Base-by-base conservation (phyloP, 495 filamentous ascomycete species). In the Trichocladium antarcticum region DNA sequence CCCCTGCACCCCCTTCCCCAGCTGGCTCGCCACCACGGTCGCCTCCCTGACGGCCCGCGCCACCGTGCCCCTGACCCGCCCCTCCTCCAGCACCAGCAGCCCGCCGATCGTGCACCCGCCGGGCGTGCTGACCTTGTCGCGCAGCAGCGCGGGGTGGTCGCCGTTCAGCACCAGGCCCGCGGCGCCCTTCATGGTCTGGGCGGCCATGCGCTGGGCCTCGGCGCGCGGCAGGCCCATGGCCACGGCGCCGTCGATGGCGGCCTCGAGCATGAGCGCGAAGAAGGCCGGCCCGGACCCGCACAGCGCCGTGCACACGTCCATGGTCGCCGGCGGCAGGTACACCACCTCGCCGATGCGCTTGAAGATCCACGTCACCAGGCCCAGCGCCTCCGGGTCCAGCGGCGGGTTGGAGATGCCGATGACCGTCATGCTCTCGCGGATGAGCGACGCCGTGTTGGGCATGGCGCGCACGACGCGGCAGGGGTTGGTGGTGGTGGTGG, bases 81-180 rank as follows among this genome's bases (percentile, higher is more conserved):
- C 84, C 55, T 90, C 86, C 63, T 90, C 85, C 11, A 90, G 64
- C 27, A 86, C 83, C 47, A 86, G 54, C 55, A 89, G 57, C 3
- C 86, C 85, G 1, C 80, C 81, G 56, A 88, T 88, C 11, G 84
- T 89, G 60, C 85, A 89, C 2, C 85, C 85, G 5, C 84, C 85
- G 0, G 85, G 85, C 6, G 86, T 89, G 46, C 71, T 78, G 14
- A 90, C 83, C 67, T 87, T 87, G 47, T 90, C 85, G 45, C 79
- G 72, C 41, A 89, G 61, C 37, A 89, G 57, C 6, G 85, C 85
- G 5, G 85, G 85, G 58, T 88, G 84, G 53, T 89, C 83, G 6
- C 85, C 84, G 37, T 70, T 74, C 19, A 85, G 63, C 29, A 90
- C 81, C 50, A 90, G 50, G 0, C 73, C 78, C 1, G 85, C 81